Evolutionary conservation across 2,329 filamentous ascomycete genomes (phyloP), one percentile per base, ranked within the genome.

Genomic region (Verticillium isaacii): DNA sequence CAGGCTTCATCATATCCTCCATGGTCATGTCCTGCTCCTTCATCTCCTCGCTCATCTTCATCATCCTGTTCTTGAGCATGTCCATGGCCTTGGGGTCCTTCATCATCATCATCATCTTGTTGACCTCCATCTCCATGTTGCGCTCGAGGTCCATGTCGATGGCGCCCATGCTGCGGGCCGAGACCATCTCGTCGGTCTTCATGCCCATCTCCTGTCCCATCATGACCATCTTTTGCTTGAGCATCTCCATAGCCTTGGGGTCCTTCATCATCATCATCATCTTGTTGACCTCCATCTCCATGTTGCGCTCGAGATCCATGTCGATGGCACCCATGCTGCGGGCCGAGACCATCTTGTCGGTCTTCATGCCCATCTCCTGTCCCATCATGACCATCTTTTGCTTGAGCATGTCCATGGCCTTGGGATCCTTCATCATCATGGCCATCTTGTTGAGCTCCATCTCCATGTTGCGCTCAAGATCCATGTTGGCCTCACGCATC

Each of bases 211-310:
- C 45, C 19, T 52, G 12, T 25, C 25, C 32, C 32, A 56, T 56
- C 54, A 32, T 56, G 25, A 63, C 61, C 32, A 57, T 59, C 12
- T 59, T 60, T 4, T 37, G 37, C 11, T 58, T 58, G 56, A 63
- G 50, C 14, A 55, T 41, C 7, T 19, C 4, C 32, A 61, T 56
- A 12, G 59, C 45, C 2, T 25, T 39, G 15, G 25, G 25, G 5
- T 58, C 29, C 45, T 52, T 23, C 5, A 52, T 8, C 45, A 12
- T 32, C 17, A n/a, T 23, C 15, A 4, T 9, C 45, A 52, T 52
- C n/a, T 52, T 19, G 12, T 45, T 32, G 5, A 41, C 12, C 19
- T 45, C 57, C 6, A 11, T 29, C 37, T 23, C 57, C 23, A 19
- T 25, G 14, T 39, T 17, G 12, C 14, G 23, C 45, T 32, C 39